Conservation (phyloP, 768 basidiomycete genomes). For the Lactarius pseudohatsudake region DNA sequence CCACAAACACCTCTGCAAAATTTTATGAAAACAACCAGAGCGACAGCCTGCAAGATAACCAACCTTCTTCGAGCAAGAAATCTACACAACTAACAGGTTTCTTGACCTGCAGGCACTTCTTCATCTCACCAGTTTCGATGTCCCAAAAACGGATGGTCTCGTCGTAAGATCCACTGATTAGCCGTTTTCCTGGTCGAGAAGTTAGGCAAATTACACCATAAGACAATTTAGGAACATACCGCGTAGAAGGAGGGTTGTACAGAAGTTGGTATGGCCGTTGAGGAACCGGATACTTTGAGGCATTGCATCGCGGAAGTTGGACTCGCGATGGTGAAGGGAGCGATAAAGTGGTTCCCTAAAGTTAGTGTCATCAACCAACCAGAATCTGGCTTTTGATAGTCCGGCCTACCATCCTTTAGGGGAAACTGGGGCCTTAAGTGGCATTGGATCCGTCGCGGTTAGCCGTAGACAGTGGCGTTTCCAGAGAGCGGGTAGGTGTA, state of each 20-base stretch:
- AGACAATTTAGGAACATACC: slow-evolving; percentile 34
- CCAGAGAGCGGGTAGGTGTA: slow-evolving; percentile 73
- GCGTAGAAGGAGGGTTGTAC: slow-evolving; percentile 74
- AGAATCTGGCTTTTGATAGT: background rate
- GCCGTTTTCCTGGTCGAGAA: slow-evolving; percentile 52
- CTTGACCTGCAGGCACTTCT: slow-evolving; percentile 79
- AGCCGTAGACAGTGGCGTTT: slow-evolving; percentile 70
- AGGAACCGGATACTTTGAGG: slow-evolving; percentile 79
- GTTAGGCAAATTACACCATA: background rate
- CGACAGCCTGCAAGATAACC: slow-evolving; percentile 22
- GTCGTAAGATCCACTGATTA: slow-evolving; percentile 90
- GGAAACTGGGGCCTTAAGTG: slow-evolving; percentile 56
- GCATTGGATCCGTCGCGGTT: slow-evolving; percentile 69
- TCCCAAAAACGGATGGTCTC: slow-evolving; percentile 95
- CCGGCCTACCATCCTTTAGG: slow-evolving; percentile 71
- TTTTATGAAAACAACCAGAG: slow-evolving; percentile 9
- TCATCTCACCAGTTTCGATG: slow-evolving; percentile 61
- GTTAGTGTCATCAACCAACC: background rate
- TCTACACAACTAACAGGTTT: slow-evolving; percentile 91
- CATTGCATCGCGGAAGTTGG: slow-evolving; percentile 73
- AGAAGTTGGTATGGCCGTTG: slow-evolving; percentile 82
- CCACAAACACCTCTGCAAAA: slow-evolving; percentile 76
- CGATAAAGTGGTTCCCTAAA: slow-evolving; percentile 69
- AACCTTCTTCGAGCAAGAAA: slow-evolving; percentile 78
- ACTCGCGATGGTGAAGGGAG: slow-evolving; percentile 80